Base-by-base conservation (phyloP, 352 stramenopile species). In the Aphanomyces cochlioides region DNA sequence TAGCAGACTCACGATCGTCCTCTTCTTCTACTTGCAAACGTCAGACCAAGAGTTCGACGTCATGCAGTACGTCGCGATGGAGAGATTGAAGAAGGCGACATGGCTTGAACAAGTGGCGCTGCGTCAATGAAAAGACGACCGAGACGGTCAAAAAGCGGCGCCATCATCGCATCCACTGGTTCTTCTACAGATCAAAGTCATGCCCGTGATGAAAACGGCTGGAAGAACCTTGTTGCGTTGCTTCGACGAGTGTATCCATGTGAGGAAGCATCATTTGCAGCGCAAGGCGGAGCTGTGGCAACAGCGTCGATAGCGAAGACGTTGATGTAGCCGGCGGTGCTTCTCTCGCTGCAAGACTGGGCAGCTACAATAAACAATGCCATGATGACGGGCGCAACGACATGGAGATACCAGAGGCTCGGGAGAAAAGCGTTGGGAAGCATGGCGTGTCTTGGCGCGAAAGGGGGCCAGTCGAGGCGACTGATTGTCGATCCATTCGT, bases 401-500 rank as follows among this genome's bases (percentile, higher is more conserved):
- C 28, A 28, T 2, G 28, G 28, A 28, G 28, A 5, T 69, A 79
- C 66, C 3, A 47, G 10, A 8, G 64, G 64, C 28, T 43, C 53
- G 0, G 85, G 87, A 5, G 83, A 92, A 73, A 91, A 78, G 7
- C 85, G 79, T n/a, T 75, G 81, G 45, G 80, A 66, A 0, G 76
- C 77, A 64, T 92, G 83, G 7, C 80, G 58, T 0, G 96, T 99
- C 3, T 94, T 81, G 7, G 96, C 98, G 5, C 96, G 88, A 75
- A 99, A 99, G 0, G 95, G 94, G 0, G 96, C 90, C 47, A 99
- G 90, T 6, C 97, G 84, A 21, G 90, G 82, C 47, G 96, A 99
- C 75, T 98, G 87, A 50, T 90, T 90, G 53, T 96, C 81, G 61
- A 99, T 92, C 94, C 95, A 98, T 77, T 99, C 97, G 77, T 99